Base-by-base conservation (phyloP, 1,284 basidiomycete genomes). In the Cystobasidiaceae sp. region DNA sequence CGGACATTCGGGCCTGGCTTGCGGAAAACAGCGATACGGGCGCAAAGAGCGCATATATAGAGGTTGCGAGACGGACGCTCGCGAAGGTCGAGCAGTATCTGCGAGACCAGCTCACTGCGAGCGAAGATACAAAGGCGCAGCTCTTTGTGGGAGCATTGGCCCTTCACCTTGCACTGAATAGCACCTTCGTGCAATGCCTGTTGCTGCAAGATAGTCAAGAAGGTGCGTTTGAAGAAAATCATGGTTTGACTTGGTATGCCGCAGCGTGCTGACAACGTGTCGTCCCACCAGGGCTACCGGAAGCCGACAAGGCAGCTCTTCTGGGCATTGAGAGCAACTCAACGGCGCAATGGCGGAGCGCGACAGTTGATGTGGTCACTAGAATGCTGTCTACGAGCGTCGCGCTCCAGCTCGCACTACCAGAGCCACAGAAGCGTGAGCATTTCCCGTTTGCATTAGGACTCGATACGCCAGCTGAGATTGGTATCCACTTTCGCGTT, bases 81-180 rank as follows among this genome's bases (percentile, higher is more conserved):
- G 21, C 23, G 19, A 15, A 15, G 15, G 13, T 54, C 7, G 39
- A 56, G 32, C 28, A 55, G 15, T 25, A 21, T 41, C 43, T 64
- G 4, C 37, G 52, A 15, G 19, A 23, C 15, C 5, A n/a, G 15
- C 32, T 64, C 1, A 6, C 43, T 1, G 41, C 15, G n/a, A 27
- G 25, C 19, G 33, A 21, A 17, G 21, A 56, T 4, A 4, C 27
- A 4, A 2, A 25, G 11, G 21, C 25, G n/a, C 61, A 64, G 52
- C 39, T 64, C 27, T 64, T 55, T 19, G 27, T 64, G n/a, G 61
- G 61, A 4, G 32, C 33, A 4, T 11, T 64, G 23, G 61, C 61
- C 11, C 28, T 34, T 28, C 61, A 64, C 32, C 13, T 64, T 2
- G 61, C 61, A 3, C 17, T 54, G 51, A 34, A 64, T 27, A 64